Evolutionary conservation across 371 early-diverging fungal genomes (phyloP), one percentile per base, ranked within the genome.

Genomic region (Mortierella polycephala): DNA sequence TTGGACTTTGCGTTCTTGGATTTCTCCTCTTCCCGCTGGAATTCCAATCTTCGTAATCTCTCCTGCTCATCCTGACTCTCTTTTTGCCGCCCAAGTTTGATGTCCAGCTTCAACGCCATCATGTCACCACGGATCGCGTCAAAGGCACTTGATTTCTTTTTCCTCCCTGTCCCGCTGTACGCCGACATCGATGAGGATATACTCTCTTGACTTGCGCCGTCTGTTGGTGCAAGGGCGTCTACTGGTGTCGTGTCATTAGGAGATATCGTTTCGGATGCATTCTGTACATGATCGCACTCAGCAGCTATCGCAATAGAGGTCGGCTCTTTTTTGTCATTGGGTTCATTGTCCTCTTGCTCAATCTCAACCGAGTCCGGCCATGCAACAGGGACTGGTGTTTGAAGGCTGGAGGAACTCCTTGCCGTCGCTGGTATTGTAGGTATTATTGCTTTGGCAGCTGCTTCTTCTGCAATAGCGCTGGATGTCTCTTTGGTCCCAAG

Each of bases 101-200:
- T 41, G 9, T 76, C 72, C 58, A 76, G 41, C 4, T 71, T 67
- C 20, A 76, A 42, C 1, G 71, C 68, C 18, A 56, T 55, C 68
- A 76, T 76, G 42, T 76, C 77, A 14, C 64, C 65, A n/a, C 62
- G 67, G 20, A 76, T 59, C 11, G 57, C 54, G 20, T 76, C 77
- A 52, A 67, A 71, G 11, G 64, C 14, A 8, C 51, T 63, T 2
- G 37, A 20, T 42, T 75, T 75, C 50, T 65, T 70, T 54, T 47
- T 70, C 23, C 23, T 37, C 11, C 52, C 39, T n/a, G 60, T 11
- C n/a, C 50, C 52, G 30, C 42, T 50, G 45, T 44, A 8, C 7
- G 37, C 39, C 9, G 14, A 39, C 14, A 5, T 55, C 13, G 30
- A 10, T 50, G 30, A 37, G 52, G 30, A 30, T 30, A 30, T 30